Percentiles rank a stretch among this genome's conserved stretches.
Conservation (phyloP, 768 basidiomycete genomes). For the Lentinus tigrinus region DNA sequence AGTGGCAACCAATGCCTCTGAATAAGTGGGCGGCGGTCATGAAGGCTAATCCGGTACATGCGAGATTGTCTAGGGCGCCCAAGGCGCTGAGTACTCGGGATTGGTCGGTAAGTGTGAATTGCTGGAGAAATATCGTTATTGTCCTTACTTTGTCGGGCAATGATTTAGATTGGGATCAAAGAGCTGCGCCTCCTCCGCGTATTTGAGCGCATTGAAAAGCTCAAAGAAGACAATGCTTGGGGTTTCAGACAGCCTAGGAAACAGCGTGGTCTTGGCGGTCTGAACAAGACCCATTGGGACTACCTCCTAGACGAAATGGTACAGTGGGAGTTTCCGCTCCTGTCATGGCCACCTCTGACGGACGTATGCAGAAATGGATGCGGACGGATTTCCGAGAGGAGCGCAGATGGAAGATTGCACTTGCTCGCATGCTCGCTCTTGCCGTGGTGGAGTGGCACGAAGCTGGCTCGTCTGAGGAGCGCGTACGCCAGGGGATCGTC, state of each 20-base stretch:
- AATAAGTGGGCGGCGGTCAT: conserved; percentile 64
- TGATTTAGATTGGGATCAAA: conserved; percentile 64
- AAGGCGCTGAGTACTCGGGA: conserved; percentile 81
- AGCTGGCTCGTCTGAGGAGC: conserved; percentile 61
- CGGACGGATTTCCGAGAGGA: conserved; percentile 94
- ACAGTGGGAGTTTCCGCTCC: conserved; percentile 24
- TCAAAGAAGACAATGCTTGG: conserved; percentile 84
- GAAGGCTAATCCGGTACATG: conserved; percentile 74
- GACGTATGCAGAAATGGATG: conserved; percentile 82
- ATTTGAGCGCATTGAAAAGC: conserved; percentile 78
- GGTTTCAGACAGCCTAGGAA: conserved; percentile 95
- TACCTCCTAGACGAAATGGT: conserved; percentile 97
- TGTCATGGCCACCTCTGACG: neutral
- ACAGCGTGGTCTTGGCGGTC: conserved; percentile 73
- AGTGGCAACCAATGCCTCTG: conserved; percentile 55
- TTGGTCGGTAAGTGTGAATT: conserved; percentile 64
- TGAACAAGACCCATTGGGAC: conserved; percentile 90
- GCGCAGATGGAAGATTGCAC: conserved; percentile 83
- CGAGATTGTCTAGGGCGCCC: conserved; percentile 62
- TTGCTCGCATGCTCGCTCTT: conserved; percentile 80
- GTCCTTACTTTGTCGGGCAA: neutral
- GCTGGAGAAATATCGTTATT: neutral
- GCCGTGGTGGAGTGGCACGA: conserved; percentile 88
- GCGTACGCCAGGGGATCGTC: conserved; percentile 64
- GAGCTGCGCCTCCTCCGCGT: conserved; percentile 79